A percentile compares a stretch with the other conserved stretches of the same genome.
Conservation (phyloP, 179 eudicot species). For the Beta lomatogona region DNA sequence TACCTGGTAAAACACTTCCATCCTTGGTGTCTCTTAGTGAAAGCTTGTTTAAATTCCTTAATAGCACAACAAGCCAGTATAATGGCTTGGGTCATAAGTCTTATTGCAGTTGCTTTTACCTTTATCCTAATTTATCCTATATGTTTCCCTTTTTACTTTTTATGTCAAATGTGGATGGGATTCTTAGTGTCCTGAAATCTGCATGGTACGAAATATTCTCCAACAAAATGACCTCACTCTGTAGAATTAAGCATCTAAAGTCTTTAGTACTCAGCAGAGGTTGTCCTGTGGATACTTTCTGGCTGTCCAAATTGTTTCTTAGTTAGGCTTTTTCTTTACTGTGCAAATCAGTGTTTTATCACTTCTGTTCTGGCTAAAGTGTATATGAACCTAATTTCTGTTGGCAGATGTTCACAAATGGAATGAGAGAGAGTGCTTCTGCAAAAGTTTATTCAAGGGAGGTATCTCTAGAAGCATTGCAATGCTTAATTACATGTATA, state of each 20-base stretch:
- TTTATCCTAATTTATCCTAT: too few relatives aligned
- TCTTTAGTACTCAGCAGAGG: background rate
- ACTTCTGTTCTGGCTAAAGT: background rate
- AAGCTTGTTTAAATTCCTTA: too few relatives aligned
- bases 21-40: too few relatives aligned
- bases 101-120: too few relatives aligned
- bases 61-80: too few relatives aligned
- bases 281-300: background rate
- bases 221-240: background rate
- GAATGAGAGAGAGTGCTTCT: conserved; percentile 86
- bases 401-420: conserved; percentile 95
- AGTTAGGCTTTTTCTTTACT: background rate
- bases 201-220: background rate
- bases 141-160: background rate
- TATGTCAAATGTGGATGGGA: background rate
- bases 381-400: conserved; percentile 24
- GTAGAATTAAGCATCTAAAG: background rate
- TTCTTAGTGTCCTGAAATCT: background rate
- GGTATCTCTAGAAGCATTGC: conserved; percentile 69
- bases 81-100: too few relatives aligned
- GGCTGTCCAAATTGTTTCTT: background rate
- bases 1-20: too few relatives aligned
- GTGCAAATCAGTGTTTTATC: background rate
- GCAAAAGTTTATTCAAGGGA: conserved; percentile 62
- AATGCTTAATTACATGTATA: conserved; percentile 79